Evolutionary conservation across 192 early-diverging fungal species (phyloP).

Genomic region (Coemansia sp.): DNA sequence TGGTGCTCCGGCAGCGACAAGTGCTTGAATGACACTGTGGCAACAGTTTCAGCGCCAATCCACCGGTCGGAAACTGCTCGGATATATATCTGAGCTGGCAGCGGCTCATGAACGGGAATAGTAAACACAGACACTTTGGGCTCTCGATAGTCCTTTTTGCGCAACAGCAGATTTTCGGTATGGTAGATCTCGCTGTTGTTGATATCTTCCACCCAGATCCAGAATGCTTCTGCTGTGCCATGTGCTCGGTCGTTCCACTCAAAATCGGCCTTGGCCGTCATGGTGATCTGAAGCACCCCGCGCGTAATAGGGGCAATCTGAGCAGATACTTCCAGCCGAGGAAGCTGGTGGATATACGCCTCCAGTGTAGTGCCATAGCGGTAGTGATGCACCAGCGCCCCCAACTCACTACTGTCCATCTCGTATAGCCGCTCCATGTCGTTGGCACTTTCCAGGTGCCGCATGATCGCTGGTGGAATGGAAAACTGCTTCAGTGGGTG

Average conservation of each 20-base stretch:
- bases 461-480: slow-evolving; percentile 67
- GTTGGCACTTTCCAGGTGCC: slow-evolving; percentile 57
- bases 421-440: slow-evolving; percentile 72
- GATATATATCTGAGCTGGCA: slow-evolving; percentile 88
- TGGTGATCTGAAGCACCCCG: slow-evolving; percentile 79
- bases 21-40: slow-evolving; percentile 88
- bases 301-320: slow-evolving; percentile 91
- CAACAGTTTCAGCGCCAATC: slow-evolving; percentile 84
- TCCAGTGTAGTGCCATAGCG: slow-evolving; percentile 74
- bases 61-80: slow-evolving; percentile 94
- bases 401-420: slow-evolving; percentile 83
- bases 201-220: slow-evolving; percentile 94
- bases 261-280: slow-evolving; percentile 82
- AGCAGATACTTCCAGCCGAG: slow-evolving; percentile 74
- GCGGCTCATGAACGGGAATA: slow-evolving; percentile 86
- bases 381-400: slow-evolving; percentile 77
- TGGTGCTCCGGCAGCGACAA: slow-evolving; percentile 84
- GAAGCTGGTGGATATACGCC: slow-evolving; percentile 81
- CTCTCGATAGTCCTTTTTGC: slow-evolving; percentile 65
- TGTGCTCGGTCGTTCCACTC: slow-evolving; percentile 94
- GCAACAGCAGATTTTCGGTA: slow-evolving; percentile 85
- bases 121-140: slow-evolving; percentile 76
- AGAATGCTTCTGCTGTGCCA: slow-evolving; percentile 87
- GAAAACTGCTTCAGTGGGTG: slow-evolving; percentile 82
- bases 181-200: slow-evolving; percentile 89